Evolutionary conservation across 495 filamentous ascomycete genomes (phyloP), one percentile per base, ranked within the genome.

Genomic region (Aspergillus haitiensis): DNA sequence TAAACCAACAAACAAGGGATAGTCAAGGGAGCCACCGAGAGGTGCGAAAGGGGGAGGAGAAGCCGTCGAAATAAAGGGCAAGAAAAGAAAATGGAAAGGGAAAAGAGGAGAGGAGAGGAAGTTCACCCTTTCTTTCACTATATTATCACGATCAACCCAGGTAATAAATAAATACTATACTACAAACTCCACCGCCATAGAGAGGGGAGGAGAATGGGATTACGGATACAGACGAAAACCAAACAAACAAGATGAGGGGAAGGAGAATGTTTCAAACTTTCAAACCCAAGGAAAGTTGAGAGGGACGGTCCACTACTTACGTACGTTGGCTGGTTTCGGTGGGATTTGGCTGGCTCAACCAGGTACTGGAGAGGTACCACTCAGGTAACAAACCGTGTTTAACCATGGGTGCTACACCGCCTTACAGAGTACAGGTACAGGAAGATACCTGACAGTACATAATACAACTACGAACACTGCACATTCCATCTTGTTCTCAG

Each of bases 291-390:
- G 21, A 27, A 35, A 27, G 27, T 18, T 36, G 34, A 51, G 60
- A 50, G 55, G 60, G 47, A 62, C 55, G 60, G 60, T 54, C 60
- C 60, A 62, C 60, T 35, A 31, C 12, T 61, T 61, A 61, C 59
- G 53, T 61, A 57, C 36, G 52, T 48, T 34, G 21, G 21, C 21
- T 27, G 21, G 21, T 27, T 27, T 27, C 21, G 21, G 21, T 27
- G 21, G 21, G 21, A 27, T 1, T 27, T 27, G 21, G 21, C 21
- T 50, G 47, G 47, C 50, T 33, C 50, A 32, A 15, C 50, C 12
- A 36, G 21, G 21, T 27, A 27, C 52, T 18, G 36, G 44, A 39
- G 27, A 27, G 52, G 18, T 42, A 39, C 52, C 40, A 5, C 13
- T 7, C 52, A 13, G 18, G 51, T 35, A 6, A 49, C 47, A 27